Percentiles rank a stretch among this genome's conserved stretches.
These are phyloP conservation scores for Phytophthora podocarpi DNA, from an alignment of 352 stramenopile species.

Conservation along the genomic window DNA sequence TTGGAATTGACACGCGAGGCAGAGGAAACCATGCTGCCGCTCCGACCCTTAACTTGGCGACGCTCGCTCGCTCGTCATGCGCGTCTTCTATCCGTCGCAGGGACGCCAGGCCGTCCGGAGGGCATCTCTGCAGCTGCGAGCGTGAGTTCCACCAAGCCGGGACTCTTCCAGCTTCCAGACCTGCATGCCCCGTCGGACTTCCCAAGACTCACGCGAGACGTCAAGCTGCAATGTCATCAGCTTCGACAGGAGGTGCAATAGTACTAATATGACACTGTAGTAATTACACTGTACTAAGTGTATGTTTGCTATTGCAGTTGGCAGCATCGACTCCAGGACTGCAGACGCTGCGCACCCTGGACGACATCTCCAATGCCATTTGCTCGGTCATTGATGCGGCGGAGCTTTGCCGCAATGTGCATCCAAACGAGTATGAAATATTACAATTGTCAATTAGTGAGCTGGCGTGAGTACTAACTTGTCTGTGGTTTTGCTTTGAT, in stretches of 20 bases:
- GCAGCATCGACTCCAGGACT: constrained; percentile 58
- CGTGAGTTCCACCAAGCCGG: constrained; percentile 32
- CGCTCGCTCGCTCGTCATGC: constrained; percentile 15
- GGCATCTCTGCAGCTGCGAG: constrained; percentile 10
- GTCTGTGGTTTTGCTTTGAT: not conserved
- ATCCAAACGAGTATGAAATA: constrained; percentile 76
- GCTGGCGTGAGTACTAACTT: constrained; percentile 6
- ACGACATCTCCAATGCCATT: constrained; percentile 95
- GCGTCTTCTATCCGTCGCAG: constrained; percentile 30
- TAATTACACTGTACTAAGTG: constrained; percentile 2
- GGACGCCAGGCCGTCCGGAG: constrained; percentile 17
- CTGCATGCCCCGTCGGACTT: constrained; percentile 71
- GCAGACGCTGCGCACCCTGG: constrained; percentile 80
- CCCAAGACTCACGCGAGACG: constrained; percentile 52
- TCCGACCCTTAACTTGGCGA: constrained; percentile 1
- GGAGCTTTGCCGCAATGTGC: constrained; percentile 94
- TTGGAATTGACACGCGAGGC: constrained; percentile 25
- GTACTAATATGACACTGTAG: not conserved
- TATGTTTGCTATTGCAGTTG: constrained; percentile 49
- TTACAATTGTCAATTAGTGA: not conserved
- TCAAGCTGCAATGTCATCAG: constrained; percentile 59
- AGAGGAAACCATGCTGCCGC: constrained; percentile 16
- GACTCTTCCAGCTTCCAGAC: constrained; percentile 75
- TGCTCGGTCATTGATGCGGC: constrained; percentile 96
- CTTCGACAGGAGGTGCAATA: constrained; percentile 59